These are phyloP conservation scores for Bipolaris victoriae DNA, from an alignment of 2,329 filamentous ascomycete species.

Conservation along the genomic window DNA sequence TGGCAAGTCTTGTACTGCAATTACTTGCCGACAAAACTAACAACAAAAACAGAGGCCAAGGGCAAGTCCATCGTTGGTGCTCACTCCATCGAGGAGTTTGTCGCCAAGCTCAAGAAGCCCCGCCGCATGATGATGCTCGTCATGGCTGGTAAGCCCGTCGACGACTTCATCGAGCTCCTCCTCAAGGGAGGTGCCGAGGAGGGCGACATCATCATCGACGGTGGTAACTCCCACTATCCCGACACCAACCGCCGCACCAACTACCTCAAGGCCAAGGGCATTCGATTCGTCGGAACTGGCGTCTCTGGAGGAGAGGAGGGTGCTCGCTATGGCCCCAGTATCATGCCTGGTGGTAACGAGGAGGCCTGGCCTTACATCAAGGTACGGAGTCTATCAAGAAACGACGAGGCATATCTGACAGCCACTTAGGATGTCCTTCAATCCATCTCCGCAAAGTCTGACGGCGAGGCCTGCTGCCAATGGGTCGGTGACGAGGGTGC, in stretches of 20 bases:
- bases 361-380: constrained; percentile 98
- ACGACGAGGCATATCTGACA: constrained; percentile 24
- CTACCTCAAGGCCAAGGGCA: constrained; percentile 85
- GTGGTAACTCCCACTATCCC: constrained; percentile 98
- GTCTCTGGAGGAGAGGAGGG: constrained; percentile 99
- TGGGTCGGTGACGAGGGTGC: constrained; percentile 99
- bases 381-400: constrained; percentile 20
- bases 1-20: constrained; percentile 36
- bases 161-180: constrained; percentile 97
- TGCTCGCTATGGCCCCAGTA: constrained; percentile 92
- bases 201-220: constrained; percentile 98
- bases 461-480: constrained; percentile 96
- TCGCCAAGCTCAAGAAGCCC: constrained; percentile 94
- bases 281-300: constrained; percentile 95
- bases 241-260: constrained; percentile 96
- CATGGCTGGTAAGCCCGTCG: constrained; percentile 96
- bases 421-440: constrained; percentile 81
- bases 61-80: constrained; percentile 95
- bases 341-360: constrained; percentile 99
- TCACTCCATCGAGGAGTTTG: constrained; percentile 91
- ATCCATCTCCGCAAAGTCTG: constrained; percentile 95
- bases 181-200: constrained; percentile 59
- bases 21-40: constrained; percentile 30
- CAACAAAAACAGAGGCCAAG: constrained; percentile 51
- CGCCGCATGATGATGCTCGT: constrained; percentile 98